These are phyloP conservation scores for Agrocybe praecox DNA, from an alignment of 768 basidiomycete genomes.

Conservation along the genomic window DNA sequence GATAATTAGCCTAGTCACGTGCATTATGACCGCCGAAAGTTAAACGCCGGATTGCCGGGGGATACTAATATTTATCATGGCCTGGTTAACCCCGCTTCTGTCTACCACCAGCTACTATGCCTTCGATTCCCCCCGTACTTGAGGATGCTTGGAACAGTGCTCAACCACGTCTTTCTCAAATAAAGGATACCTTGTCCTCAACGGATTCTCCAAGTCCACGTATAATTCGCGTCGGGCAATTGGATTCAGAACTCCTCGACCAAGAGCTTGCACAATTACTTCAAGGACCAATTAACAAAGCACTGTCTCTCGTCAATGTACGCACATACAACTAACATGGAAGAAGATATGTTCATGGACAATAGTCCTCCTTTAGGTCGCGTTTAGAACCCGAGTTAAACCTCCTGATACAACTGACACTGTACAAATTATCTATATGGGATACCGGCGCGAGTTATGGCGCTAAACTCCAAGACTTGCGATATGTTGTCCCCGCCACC, in stretches of 20 bases:
- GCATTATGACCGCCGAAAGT: neutral
- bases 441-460: constrained; percentile 81
- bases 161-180: constrained; percentile 52
- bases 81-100: neutral
- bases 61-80: constrained; percentile 16
- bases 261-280: constrained; percentile 83
- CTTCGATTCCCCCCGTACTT: constrained; percentile 35
- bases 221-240: constrained; percentile 83
- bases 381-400: constrained; percentile 76
- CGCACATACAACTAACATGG: constrained; percentile 19
- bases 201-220: constrained; percentile 36
- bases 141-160: constrained; percentile 68
- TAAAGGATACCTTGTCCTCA: constrained; percentile 41
- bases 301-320: constrained; percentile 71
- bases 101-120: constrained; percentile 2
- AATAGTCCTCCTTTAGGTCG: constrained; percentile 57
- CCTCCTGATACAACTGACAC: constrained; percentile 65
- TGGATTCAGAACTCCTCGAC: constrained; percentile 91
- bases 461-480: constrained; percentile 77
- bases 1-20: constrained; percentile 11
- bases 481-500: constrained; percentile 46
- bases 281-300: constrained; percentile 77
- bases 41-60: neutral
- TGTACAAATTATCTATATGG: constrained; percentile 88
- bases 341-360: constrained; percentile 9